phyloP scores from a whole-genome alignment of 345 rosid species.

The Populus pruinosa region DNA sequence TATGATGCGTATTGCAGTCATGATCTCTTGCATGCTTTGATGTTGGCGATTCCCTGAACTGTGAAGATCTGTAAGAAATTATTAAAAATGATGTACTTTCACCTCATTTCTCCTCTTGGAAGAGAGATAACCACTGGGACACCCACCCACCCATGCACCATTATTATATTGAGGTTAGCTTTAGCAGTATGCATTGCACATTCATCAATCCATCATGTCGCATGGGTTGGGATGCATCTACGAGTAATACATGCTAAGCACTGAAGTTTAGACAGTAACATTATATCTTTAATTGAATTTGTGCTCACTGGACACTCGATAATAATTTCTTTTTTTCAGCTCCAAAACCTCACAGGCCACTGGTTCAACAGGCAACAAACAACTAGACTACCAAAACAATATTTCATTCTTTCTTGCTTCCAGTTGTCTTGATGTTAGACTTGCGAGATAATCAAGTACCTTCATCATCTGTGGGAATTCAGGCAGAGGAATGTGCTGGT shows the following conservation, averaged over 20 bases:
- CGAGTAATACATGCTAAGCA: background rate
- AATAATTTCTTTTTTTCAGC: background rate
- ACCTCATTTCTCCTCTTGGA: background rate
- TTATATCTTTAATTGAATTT: background rate
- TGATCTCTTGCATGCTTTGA: background rate
- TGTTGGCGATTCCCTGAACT: background rate
- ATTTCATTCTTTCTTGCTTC: background rate
- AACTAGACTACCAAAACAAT: background rate
- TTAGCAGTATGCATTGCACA: background rate
- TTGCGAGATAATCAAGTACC: background rate
- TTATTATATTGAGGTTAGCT: background rate
- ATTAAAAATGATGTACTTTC: background rate
- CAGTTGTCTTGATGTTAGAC: background rate
- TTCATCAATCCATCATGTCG: background rate
- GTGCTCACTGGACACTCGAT: background rate
- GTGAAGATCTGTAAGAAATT: background rate
- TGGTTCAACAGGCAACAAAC: slow-evolving; percentile 5
- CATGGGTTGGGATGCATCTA: background rate
- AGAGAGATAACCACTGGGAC: too few species aligned
- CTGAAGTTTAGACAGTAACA: background rate
- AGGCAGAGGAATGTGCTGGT: background rate
- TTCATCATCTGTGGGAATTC: background rate
- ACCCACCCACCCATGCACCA: too few species aligned
- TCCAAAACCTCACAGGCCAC: slow-evolving; percentile 17
- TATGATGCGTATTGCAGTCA: background rate